Evolutionary conservation across 352 stramenopile species (phyloP), one percentile per base, ranked within the genome.

Genomic region (Globisporangium irregulare): DNA sequence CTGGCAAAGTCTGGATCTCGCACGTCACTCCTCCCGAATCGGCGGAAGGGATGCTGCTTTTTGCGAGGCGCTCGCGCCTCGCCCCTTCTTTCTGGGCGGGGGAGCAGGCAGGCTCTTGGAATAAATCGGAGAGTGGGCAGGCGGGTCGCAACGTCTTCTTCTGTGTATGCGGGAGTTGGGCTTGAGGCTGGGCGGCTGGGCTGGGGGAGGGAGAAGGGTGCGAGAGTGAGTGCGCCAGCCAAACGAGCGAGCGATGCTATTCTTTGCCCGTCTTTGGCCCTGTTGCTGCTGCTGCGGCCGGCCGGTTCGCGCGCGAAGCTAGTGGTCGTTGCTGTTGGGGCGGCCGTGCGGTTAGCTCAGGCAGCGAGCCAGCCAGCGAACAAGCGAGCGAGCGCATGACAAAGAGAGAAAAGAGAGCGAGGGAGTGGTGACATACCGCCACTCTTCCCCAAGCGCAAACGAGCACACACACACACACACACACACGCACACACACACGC

Each of bases 181-280:
- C n/a, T 56, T 51, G 43, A 27, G 22, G n/a, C 50, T 56, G 50
- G n/a, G 48, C 9, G 48, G 48, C n/a, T 27, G 41, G 15, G 54
- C 29, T 32, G 29, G 14, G 25, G 25, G 53, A 18, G 51, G 53
- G 24, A 36, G 54, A 46, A 46, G 38, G 38, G 38, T 20, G 38
- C 10, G 51, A 34, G 51, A 41, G 25, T 59, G 55, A 61, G 27
- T 61, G 55, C 18, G 55, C 18, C 27, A 27, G 55, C 55, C 22
- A 29, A 48, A 38, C n/a, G 15, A 61, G 55, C 55, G n/a, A 12
- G 55, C n/a, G 55, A 62, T 62, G 56, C 56, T 62, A 62, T 62
- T 62, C 56, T 62, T 62, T 62, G 56, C 56, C 56, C 56, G 18
- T 61, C 32, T 27, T 29, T 61, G 56, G 55, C 56, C 27, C 48